phyloP scores from a whole-genome alignment of 768 basidiomycete species.

The Serendipita sp. region DNA sequence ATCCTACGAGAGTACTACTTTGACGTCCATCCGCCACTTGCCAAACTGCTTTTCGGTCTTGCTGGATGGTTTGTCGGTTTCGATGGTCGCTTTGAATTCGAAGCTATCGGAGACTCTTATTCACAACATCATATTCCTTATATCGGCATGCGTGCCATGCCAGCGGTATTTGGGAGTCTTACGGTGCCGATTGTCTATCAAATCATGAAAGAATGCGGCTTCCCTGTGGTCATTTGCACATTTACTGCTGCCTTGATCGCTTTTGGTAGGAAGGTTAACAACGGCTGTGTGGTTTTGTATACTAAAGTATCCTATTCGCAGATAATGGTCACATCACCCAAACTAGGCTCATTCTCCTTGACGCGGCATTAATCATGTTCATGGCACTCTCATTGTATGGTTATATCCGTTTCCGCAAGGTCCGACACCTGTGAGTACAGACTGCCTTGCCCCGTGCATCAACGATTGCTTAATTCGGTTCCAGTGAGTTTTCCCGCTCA shows the following conservation, averaged over 20 bases:
- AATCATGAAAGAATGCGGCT: slow-evolving; percentile 97
- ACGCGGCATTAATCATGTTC: slow-evolving; percentile 89
- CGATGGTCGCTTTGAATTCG: slow-evolving; percentile 85
- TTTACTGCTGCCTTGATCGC: slow-evolving; percentile 77
- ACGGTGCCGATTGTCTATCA: slow-evolving; percentile 84
- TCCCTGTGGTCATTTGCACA: slow-evolving; percentile 75
- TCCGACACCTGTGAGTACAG: slow-evolving; percentile 55
- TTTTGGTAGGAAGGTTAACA: slow-evolving; percentile 49
- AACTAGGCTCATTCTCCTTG: slow-evolving; percentile 89
- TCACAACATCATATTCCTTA: slow-evolving; percentile 76
- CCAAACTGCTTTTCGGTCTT: slow-evolving; percentile 85
- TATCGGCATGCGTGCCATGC: slow-evolving; percentile 81
- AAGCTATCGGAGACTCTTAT: slow-evolving; percentile 91
- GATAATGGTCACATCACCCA: slow-evolving; percentile 95
- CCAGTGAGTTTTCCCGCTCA: slow-evolving; percentile 65
- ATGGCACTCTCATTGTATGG: slow-evolving; percentile 84
- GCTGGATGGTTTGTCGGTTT: slow-evolving; percentile 96
- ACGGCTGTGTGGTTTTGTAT: neutral
- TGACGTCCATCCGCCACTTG: slow-evolving; percentile 95
- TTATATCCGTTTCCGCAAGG: slow-evolving; percentile 87
- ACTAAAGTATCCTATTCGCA: slow-evolving; percentile 17
- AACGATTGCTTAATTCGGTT: slow-evolving; percentile 6
- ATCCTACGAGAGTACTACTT: slow-evolving; percentile 91
- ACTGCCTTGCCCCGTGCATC: neutral
- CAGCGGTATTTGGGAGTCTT: slow-evolving; percentile 78